These are phyloP conservation scores for Mycena epipterygia DNA, from an alignment of 768 basidiomycete genomes.

Conservation along the genomic window DNA sequence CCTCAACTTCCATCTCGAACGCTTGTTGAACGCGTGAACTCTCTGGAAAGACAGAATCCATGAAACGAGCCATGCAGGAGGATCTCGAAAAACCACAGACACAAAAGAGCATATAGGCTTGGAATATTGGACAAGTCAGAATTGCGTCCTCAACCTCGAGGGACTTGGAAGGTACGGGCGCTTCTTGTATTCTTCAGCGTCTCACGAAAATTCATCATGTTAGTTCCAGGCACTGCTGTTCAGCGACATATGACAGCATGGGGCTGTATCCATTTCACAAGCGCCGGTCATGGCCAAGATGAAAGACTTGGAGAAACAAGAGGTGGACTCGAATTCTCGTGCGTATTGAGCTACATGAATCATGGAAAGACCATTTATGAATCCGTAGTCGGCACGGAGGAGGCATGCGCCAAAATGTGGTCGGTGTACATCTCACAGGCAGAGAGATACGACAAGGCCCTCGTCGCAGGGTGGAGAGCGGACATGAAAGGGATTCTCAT, in stretches of 20 bases:
- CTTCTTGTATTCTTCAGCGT: no score
- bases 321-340: not conserved
- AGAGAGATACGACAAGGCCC: slow-evolving; percentile 25
- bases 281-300: not conserved
- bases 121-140: no score
- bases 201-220: not conserved
- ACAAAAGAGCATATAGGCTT: no score
- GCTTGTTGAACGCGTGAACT: no score
- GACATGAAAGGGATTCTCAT: slow-evolving; percentile 32
- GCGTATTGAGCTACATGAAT: not conserved
- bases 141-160: no score
- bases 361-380: not conserved
- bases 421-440: slow-evolving; percentile 25
- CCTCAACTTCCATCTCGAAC: no score
- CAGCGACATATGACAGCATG: no score
- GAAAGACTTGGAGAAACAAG: not conserved
- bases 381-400: slow-evolving; percentile 11
- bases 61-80: no score
- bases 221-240: not conserved
- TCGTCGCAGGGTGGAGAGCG: slow-evolving; percentile 23
- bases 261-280: no score
- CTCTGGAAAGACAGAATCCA: no score
- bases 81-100: no score
- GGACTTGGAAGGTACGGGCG: no score
- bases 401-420: slow-evolving; percentile 26